Percentiles rank a stretch among this genome's conserved stretches.
Evolutionary conservation across 345 rosid genomes (phyloP).

Genomic region (Gossypium rotundifolium): DNA sequence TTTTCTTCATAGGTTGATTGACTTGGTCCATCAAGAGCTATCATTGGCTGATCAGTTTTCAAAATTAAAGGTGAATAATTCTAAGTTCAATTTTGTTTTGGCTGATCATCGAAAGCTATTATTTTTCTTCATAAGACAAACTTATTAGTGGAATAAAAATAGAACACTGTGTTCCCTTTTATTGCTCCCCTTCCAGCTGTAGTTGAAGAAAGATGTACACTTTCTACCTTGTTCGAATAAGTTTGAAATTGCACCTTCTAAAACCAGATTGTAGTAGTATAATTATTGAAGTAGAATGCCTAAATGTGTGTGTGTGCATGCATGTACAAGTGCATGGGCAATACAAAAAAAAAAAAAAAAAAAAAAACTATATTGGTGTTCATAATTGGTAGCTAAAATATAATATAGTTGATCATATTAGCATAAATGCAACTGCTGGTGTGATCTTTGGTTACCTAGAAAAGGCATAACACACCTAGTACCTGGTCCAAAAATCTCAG

Average conservation of each 20-base stretch:
- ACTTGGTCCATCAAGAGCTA: constrained; percentile 83
- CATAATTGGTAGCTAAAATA: not conserved
- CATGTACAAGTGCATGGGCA: not conserved
- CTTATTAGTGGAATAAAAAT: not conserved
- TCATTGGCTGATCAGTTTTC: constrained; percentile 85
- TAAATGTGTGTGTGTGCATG: not conserved
- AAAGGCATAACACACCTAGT: not conserved
- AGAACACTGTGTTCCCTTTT: not conserved
- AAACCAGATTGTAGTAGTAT: not conserved
- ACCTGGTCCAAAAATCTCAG: not conserved
- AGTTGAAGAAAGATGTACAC: not conserved
- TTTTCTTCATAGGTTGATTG: constrained; percentile 61
- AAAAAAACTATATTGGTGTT: not conserved
- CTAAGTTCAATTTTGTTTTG: not conserved
- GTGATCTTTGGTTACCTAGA: not conserved
- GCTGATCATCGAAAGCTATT: not conserved
- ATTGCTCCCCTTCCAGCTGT: not conserved
- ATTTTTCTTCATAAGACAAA: not conserved
- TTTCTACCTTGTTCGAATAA: not conserved
- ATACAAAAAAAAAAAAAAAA: not conserved
- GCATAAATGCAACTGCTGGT: not conserved
- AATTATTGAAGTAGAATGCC: not conserved
- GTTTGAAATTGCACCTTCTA: not conserved
- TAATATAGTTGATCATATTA: not conserved
- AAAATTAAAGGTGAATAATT: constrained; percentile 64